Conservation (phyloP, 2,329 filamentous ascomycete species). For the Dactylonectria macrodidyma region DNA sequence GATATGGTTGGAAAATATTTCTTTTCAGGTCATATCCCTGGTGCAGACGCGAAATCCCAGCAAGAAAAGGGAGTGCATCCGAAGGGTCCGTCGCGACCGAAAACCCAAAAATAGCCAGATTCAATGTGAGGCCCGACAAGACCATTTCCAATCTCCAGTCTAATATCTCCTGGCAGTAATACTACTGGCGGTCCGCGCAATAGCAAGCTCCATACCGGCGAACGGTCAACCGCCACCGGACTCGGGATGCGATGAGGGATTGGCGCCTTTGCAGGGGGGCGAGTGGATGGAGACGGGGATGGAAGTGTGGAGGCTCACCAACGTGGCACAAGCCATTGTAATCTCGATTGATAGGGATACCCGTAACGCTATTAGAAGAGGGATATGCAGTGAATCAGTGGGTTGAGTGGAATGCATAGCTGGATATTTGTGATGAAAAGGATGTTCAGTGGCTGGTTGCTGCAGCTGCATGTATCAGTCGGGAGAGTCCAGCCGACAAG, state of each 20-base stretch:
- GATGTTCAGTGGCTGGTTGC: background rate
- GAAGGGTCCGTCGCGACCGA: conserved; percentile 7
- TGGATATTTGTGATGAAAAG: background rate
- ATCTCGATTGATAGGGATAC: conserved; percentile 34
- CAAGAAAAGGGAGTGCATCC: conserved; percentile 8
- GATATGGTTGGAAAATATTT: background rate
- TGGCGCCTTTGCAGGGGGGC: conserved; percentile 13
- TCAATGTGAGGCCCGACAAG: background rate
- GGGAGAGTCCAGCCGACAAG: conserved; percentile 14
- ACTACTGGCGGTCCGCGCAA: conserved; percentile 8
- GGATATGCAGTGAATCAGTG: background rate
- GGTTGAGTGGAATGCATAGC: conserved; percentile 5
- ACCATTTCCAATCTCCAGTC: conserved; percentile 2
- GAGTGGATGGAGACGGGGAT: conserved; percentile 15
- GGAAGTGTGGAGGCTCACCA: conserved; percentile 27
- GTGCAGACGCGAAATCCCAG: conserved; percentile 13
- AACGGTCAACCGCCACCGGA: conserved; percentile 22
- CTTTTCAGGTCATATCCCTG: conserved; percentile 12
- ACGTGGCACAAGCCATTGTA: conserved; percentile 41
- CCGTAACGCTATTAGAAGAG: conserved; percentile 1
- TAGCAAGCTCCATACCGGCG: conserved; percentile 17
- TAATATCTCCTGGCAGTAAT: conserved; percentile 8
- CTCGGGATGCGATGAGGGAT: conserved; percentile 5
- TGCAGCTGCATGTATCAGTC: conserved; percentile 6
- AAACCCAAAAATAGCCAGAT: conserved; percentile 31